A percentile compares a stretch with the other conserved stretches of the same genome.
These are phyloP conservation scores for Gynandropsis gynandra DNA, from an alignment of 345 rosid genomes.

Conservation along the genomic window DNA sequence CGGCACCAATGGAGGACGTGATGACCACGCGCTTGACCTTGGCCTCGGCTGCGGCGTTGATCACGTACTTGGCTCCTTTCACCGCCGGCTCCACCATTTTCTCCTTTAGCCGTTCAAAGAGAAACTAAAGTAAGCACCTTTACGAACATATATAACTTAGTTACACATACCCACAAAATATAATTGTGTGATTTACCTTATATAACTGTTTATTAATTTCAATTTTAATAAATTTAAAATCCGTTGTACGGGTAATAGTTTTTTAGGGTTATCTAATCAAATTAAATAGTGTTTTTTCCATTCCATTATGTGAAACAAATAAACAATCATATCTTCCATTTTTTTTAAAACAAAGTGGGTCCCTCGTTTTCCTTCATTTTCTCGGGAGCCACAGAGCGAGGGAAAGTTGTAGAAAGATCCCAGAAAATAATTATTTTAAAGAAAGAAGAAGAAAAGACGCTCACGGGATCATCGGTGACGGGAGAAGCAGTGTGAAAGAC, in stretches of 20 bases:
- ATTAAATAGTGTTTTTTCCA: too few relatives aligned
- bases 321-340: too few relatives aligned
- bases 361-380: conserved; percentile 17
- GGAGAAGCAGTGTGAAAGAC: conserved; percentile 98
- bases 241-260: too few relatives aligned
- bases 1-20: conserved; percentile 92
- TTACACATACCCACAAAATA: too few relatives aligned
- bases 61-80: conserved; percentile 72
- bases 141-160: background rate
- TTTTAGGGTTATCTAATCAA: too few relatives aligned
- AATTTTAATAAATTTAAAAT: too few relatives aligned
- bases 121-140: background rate
- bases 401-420: background rate
- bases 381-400: conserved; percentile 21
- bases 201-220: too few relatives aligned
- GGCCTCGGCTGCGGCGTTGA: conserved; percentile 70
- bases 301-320: too few relatives aligned
- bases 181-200: too few relatives aligned
- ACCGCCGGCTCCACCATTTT: conserved; percentile 99
- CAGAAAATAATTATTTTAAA: background rate
- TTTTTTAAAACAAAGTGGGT: too few relatives aligned
- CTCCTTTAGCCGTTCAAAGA: conserved; percentile 36
- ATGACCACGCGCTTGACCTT: conserved; percentile 78
- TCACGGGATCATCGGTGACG: conserved; percentile 91
- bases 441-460: conserved; percentile 15